A percentile compares a stretch with the other conserved stretches of the same genome.
phyloP scores from a whole-genome alignment of 2,329 filamentous ascomycete genomes.

The Penicillium sp. region DNA sequence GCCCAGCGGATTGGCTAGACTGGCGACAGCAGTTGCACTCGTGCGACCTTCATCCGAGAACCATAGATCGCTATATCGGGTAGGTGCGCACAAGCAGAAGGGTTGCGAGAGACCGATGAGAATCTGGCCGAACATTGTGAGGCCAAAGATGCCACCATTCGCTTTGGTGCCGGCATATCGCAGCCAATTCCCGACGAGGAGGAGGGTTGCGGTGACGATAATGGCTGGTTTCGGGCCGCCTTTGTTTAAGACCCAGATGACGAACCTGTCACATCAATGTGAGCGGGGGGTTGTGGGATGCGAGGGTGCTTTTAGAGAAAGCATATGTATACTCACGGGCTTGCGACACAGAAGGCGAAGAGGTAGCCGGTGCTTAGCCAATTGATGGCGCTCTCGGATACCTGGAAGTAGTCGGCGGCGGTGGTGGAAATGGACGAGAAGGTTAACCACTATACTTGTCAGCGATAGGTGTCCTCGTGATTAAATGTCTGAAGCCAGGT shows the following conservation, averaged over 20 bases:
- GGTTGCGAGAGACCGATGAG: slow-evolving; percentile 87
- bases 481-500: no score
- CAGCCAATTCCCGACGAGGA: slow-evolving; percentile 88
- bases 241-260: slow-evolving; percentile 77
- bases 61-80: slow-evolving; percentile 92
- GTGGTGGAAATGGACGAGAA: slow-evolving; percentile 81
- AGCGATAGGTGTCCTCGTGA: slow-evolving; percentile 1
- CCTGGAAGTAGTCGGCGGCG: slow-evolving; percentile 74
- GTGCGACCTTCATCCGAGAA: slow-evolving; percentile 85
- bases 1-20: slow-evolving; percentile 86
- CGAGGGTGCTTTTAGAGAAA: background rate
- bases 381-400: slow-evolving; percentile 78
- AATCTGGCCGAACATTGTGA: slow-evolving; percentile 90
- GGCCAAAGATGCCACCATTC: slow-evolving; percentile 67
- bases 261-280: slow-evolving; percentile 45
- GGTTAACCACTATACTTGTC: slow-evolving; percentile 74
- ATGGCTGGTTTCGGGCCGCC: slow-evolving; percentile 78
- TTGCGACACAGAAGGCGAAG: slow-evolving; percentile 76
- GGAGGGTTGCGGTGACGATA: slow-evolving; percentile 70
- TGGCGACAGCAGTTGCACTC: slow-evolving; percentile 82
- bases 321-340: slow-evolving; percentile 57
- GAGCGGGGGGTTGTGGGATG: background rate
- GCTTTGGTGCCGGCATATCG: slow-evolving; percentile 73
- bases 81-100: slow-evolving; percentile 87
- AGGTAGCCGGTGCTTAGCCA: slow-evolving; percentile 90